These are phyloP conservation scores for Hysterangium stoloniferum DNA, from an alignment of 768 basidiomycete species.

Conservation along the genomic window DNA sequence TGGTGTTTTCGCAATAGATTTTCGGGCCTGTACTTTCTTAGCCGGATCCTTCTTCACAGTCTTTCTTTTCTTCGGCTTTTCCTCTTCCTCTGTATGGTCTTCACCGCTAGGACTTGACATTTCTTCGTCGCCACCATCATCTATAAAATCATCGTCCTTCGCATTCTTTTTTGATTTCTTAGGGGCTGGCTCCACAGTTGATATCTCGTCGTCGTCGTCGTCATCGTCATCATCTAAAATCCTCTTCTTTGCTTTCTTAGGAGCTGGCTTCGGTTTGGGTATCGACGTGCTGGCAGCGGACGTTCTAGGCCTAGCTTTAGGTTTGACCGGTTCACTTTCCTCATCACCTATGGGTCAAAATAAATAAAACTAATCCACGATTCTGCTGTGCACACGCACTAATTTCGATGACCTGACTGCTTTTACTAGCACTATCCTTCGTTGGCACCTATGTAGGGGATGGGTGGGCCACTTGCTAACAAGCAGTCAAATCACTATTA, in stretches of 20 bases:
- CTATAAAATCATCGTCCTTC: conserved; percentile 16
- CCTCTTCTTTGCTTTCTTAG: conserved; percentile 13
- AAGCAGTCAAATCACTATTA: background rate
- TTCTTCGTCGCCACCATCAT: conserved; percentile 16
- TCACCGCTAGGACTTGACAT: conserved; percentile 11
- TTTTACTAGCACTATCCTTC: background rate
- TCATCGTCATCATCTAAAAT: conserved; percentile 14
- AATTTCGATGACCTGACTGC: conserved; percentile 4
- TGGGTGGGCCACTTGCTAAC: background rate
- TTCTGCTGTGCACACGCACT: background rate
- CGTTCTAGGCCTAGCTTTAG: conserved; percentile 13
- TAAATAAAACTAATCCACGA: background rate
- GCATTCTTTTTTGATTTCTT: conserved; percentile 17
- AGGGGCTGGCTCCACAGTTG: conserved; percentile 15
- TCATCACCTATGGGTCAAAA: conserved; percentile 6
- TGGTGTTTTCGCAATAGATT: conserved; percentile 1
- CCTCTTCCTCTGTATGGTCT: conserved; percentile 13
- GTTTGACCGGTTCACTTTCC: conserved; percentile 4
- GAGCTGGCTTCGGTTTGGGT: conserved; percentile 16
- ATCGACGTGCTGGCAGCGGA: conserved; percentile 3
- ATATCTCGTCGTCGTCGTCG: conserved; percentile 15
- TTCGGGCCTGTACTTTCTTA: background rate
- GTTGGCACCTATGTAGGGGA: background rate
- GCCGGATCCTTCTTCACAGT: background rate
- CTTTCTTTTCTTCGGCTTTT: background rate